These are phyloP conservation scores for Trichoderma sp. DNA, from an alignment of 2,329 filamentous ascomycete genomes.

Conservation along the genomic window DNA sequence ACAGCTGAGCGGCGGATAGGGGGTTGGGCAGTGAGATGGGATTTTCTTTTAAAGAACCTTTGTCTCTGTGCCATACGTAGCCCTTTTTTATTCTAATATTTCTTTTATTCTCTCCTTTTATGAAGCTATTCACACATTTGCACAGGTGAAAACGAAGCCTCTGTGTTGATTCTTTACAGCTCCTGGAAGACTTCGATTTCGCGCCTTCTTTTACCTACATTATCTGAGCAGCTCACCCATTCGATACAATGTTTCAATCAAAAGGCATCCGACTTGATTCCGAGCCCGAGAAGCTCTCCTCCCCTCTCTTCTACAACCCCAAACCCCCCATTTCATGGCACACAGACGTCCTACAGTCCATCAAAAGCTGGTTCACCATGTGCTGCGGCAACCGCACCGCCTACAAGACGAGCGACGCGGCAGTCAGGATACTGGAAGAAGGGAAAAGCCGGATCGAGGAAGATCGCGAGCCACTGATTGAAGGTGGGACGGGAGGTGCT, in stretches of 20 bases:
- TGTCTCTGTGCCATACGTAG: too few relatives aligned
- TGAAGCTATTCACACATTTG: not conserved
- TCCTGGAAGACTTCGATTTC: not conserved
- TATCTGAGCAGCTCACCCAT: not conserved
- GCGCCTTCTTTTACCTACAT: not conserved
- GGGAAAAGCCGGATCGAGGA: not conserved
- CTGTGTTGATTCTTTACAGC: not conserved
- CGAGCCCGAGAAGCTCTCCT: not conserved
- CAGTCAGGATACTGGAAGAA: not conserved
- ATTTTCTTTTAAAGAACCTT: not conserved
- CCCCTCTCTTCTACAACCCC: conserved; percentile 1
- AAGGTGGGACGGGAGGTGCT: not conserved
- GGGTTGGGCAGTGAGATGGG: not conserved
- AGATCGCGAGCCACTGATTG: conserved; percentile 26
- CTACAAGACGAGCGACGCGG: conserved; percentile 4
- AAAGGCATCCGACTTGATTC: conserved; percentile 2
- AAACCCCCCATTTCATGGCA: not conserved
- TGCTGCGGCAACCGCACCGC: conserved; percentile 17
- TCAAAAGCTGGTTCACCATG: conserved; percentile 21
- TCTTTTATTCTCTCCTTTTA: not conserved
- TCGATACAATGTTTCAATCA: not conserved
- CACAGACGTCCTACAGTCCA: not conserved
- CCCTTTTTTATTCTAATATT: not conserved
- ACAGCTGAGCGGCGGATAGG: not conserved
- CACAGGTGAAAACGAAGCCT: not conserved